phyloP scores from a whole-genome alignment of 352 stramenopile species.

The Pythium brassicae region DNA sequence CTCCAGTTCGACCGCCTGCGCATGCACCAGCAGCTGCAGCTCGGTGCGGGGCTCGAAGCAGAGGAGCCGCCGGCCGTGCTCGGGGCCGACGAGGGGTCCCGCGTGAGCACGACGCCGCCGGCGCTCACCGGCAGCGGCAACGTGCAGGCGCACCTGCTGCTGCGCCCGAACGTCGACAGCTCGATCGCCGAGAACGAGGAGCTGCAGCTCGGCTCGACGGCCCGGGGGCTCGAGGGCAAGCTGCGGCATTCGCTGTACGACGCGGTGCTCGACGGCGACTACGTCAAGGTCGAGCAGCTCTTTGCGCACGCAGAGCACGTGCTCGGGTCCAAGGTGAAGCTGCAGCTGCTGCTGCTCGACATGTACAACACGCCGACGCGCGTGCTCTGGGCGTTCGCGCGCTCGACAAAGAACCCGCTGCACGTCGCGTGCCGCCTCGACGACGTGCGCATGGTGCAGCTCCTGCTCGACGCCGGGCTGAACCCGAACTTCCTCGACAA shows the following conservation, averaged over 20 bases:
- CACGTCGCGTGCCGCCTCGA: conserved; percentile 62
- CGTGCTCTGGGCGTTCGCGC: conserved; percentile 62
- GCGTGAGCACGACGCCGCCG: conserved; percentile 1
- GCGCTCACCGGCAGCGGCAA: neutral
- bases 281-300: conserved; percentile 31
- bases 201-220: conserved; percentile 26
- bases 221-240: conserved; percentile 38
- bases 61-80: conserved; percentile 27
- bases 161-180: conserved; percentile 34
- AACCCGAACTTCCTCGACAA: conserved; percentile 80
- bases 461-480: conserved; percentile 55
- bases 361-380: conserved; percentile 74
- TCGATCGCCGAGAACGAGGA: conserved; percentile 40
- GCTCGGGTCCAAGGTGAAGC: conserved; percentile 57
- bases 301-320: conserved; percentile 45
- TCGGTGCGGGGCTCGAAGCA: conserved; percentile 52
- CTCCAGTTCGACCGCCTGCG: conserved; percentile 59
- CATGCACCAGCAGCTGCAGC: conserved; percentile 56
- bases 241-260: conserved; percentile 46
- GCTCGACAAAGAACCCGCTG: conserved; percentile 63
- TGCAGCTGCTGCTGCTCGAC: conserved; percentile 52
- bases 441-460: conserved; percentile 49
- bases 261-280: conserved; percentile 39
- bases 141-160: conserved; percentile 16
- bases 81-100: conserved; percentile 2